Base-by-base conservation (phyloP, 164 flowering plant genomes). In the Magnolia sinica region DNA sequence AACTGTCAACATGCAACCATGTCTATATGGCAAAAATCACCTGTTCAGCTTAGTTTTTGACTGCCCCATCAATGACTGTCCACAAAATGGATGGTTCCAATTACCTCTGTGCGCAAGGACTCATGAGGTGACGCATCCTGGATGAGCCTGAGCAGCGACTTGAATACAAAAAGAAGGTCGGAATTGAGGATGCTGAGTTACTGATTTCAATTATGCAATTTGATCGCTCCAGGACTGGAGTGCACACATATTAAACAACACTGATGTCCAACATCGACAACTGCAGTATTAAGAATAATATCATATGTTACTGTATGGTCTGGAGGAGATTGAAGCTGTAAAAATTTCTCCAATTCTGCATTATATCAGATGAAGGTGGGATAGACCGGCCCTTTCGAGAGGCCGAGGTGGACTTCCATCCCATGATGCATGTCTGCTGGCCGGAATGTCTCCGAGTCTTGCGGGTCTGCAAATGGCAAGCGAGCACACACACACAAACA, bases 391-490 rank as follows among this genome's bases (percentile, higher is more conserved):
- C 96, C 98, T 78, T 86, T 91, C 2, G 99, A 89, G 8, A 94
- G 79, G 64, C 94, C 92, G 58, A 89, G 88, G 52, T 90, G 93
- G 45, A 90, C 96, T 84, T 95, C 98, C 95, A 93, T 89, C 8
- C 92, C 98, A 81, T 92, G 96, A 78, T 94, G 99, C 94, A 91
- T 82, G 84, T 96, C 97, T 0, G 71, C 80, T 14, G 94, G 92
- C 74, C 89, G 79, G 78, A 82, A 76, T 13, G 84, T 84, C 82
- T 96, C 99, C 0, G 94, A 90, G 8, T 93, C 93, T 45, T 82
- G 83, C n/a, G 97, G 97, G 72, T 89, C 98, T 95, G 89, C 87
- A 88, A 55, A 63, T 20, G 20, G 7, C 71, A 64, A 64, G 29
- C 23, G 7, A 27, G 37, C 1, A 23, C 20, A 64, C 13, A 64